Percentiles rank a stretch among this genome's conserved stretches.
Conservation (phyloP, 306 rosid species). For the Cajanus cajan region DNA sequence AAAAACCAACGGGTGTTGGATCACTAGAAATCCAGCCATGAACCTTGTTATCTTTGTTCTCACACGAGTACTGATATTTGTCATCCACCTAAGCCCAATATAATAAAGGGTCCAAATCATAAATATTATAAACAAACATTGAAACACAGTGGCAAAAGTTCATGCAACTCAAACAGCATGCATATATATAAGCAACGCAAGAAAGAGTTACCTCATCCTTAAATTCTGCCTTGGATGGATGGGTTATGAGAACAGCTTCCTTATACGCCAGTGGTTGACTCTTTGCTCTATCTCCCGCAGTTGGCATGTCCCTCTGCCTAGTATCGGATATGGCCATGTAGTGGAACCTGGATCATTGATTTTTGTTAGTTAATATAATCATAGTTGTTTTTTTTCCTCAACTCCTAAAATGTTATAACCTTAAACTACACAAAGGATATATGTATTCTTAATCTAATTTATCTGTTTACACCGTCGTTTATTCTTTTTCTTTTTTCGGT, state of each 20-base stretch:
- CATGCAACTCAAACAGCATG: neutral
- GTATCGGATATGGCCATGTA: conserved; percentile 70
- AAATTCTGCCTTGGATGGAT: conserved; percentile 36
- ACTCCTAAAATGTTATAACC: neutral
- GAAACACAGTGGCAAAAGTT: neutral
- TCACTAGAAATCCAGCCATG: conserved; percentile 71
- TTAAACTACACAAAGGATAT: neutral
- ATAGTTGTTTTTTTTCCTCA: neutral
- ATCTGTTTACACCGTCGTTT: too few relatives aligned
- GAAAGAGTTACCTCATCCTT: conserved; percentile 56
- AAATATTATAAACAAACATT: neutral
- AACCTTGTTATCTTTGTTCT: conserved; percentile 49
- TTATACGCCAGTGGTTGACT: conserved; percentile 51
- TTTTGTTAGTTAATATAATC: too few relatives aligned
- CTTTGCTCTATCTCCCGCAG: conserved; percentile 24
- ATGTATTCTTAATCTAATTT: too few relatives aligned
- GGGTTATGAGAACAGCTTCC: conserved; percentile 71
- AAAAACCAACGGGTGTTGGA: conserved; percentile 52
- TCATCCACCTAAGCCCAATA: conserved; percentile 69
- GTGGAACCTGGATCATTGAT: conserved; percentile 43
- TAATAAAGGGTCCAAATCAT: neutral
- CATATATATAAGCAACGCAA: neutral
- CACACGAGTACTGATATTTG: conserved; percentile 72
- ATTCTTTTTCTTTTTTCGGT: too few relatives aligned
- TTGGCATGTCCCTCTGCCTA: conserved; percentile 70